Percentiles rank a stretch among this genome's conserved stretches.
Evolutionary conservation across 345 rosid species (phyloP).

Genomic region (Moricandia arvensis): DNA sequence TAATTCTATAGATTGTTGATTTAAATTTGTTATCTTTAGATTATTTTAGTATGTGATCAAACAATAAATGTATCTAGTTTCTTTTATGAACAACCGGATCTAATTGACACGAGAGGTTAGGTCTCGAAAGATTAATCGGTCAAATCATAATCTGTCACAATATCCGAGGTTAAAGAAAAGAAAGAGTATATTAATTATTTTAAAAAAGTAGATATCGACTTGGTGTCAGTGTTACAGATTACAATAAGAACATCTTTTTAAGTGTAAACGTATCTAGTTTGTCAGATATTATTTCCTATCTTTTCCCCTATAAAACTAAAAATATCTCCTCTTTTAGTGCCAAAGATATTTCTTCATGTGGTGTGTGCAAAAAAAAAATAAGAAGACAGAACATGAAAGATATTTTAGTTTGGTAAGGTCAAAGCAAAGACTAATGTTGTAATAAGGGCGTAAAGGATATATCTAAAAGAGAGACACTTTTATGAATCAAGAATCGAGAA

Average conservation of each 20-base stretch:
- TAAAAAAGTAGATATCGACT: conserved; percentile 1
- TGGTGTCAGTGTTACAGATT: conserved; percentile 21
- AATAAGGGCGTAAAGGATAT: neutral
- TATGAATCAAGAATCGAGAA: conserved; percentile 9
- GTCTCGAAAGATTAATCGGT: no score
- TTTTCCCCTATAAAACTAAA: neutral
- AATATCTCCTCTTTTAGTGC: conserved; percentile 21
- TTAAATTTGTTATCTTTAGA: no score
- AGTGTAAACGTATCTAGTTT: neutral
- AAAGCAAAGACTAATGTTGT: neutral
- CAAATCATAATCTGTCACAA: no score
- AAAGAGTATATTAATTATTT: neutral
- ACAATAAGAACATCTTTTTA: neutral
- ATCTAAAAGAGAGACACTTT: neutral
- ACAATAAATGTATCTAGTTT: no score
- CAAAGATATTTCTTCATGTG: conserved; percentile 27
- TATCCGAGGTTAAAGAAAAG: no score
- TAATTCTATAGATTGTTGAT: no score
- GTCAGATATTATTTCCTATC: conserved; percentile 16
- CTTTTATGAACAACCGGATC: no score
- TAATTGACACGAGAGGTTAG: no score
- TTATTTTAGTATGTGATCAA: no score
- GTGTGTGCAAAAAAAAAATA: neutral
- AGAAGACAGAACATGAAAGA: neutral
- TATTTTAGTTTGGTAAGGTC: conserved; percentile 22